Conservation (phyloP, 2,329 filamentous ascomycete genomes). For the Chalaropsis ovoidea region DNA sequence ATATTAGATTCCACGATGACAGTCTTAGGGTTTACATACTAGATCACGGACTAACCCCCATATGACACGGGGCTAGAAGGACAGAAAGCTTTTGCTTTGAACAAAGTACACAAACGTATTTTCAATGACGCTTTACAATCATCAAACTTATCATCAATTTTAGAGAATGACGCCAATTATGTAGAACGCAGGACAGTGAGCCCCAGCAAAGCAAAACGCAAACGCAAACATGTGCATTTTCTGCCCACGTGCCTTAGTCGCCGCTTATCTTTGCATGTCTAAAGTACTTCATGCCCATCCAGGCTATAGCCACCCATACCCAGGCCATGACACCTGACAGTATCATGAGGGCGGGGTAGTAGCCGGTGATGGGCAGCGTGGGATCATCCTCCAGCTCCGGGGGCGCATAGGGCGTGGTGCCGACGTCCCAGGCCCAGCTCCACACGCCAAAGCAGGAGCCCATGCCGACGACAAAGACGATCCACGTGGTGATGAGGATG, state of each 20-base stretch:
- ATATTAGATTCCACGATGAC: too few species aligned
- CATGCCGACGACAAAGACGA: slow-evolving; percentile 94
- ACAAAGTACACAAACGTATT: too few species aligned
- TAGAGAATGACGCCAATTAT: neutral
- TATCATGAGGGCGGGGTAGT: slow-evolving; percentile 90
- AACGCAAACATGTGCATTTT: neutral
- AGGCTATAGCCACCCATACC: slow-evolving; percentile 96
- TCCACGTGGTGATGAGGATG: slow-evolving; percentile 80
- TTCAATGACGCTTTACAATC: neutral
- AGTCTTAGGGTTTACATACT: too few species aligned
- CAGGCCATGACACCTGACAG: slow-evolving; percentile 93
- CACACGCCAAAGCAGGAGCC: slow-evolving; percentile 88
- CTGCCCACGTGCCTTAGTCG: slow-evolving; percentile 35
- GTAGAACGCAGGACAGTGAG: neutral
- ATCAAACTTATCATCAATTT: slow-evolving; percentile 1
- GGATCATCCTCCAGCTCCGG: slow-evolving; percentile 92
- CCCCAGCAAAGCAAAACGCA: neutral
- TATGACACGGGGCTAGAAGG: too few species aligned
- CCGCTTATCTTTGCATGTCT: slow-evolving; percentile 82
- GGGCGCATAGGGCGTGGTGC: slow-evolving; percentile 87
- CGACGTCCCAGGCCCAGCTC: slow-evolving; percentile 99
- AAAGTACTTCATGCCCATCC: slow-evolving; percentile 99
- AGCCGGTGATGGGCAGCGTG: slow-evolving; percentile 88
- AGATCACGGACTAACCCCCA: too few species aligned
- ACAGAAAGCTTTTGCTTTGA: too few species aligned